Base-by-base conservation (phyloP, 768 basidiomycete genomes). In the Boletus vinaceobasis region DNA sequence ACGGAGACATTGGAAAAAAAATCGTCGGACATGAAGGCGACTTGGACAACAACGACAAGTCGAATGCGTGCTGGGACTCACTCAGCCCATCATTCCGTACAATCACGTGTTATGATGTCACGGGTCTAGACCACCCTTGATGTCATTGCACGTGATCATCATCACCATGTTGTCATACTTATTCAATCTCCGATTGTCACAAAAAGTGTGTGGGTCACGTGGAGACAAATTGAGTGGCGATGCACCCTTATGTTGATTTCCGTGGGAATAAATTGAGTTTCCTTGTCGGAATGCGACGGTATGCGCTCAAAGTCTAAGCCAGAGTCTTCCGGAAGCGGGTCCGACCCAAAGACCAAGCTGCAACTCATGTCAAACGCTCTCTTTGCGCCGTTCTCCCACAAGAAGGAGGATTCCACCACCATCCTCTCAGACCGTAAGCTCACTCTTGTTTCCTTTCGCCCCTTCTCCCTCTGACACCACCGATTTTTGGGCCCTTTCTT, bases 381-480 rank as follows among this genome's bases (percentile, higher is more conserved):
- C 60, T 73, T 90, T 64, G 81, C 86, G 4, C 89, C 87, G 4
- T 89, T 91, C 65, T 68, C 62, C 7, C 72, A 66, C 50, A 74
- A 65, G 58, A 88, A 85, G 69, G 75, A 77, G 39, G 85, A 90
- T 60, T 87, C 90, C 2, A 80, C 82, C 14, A 80, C 78, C 65
- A 87, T 93, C 50, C 75, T 93, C 15, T 80, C 88, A 50, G 88
- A 89, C 69, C 77, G 90, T 93, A 73, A 65, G 87, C 65, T 2
- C 29, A 35, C 27, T 6, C 27, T 33, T 31, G 2, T 7, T 38
- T 36, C 14, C 15, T n/a, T 43, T 48, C 43, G 8, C n/a, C 9
- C 19, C 37, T n/a, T 46, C n/a, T 19, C 17, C 36, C 38, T 40
- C 56, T 52, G 19, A 40, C 39, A 38, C 37, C 17, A 7, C 17